Evolutionary conservation across 2,329 filamentous ascomycete genomes (phyloP), one percentile per base, ranked within the genome.

Genomic region (Mollisiaceae sp.): DNA sequence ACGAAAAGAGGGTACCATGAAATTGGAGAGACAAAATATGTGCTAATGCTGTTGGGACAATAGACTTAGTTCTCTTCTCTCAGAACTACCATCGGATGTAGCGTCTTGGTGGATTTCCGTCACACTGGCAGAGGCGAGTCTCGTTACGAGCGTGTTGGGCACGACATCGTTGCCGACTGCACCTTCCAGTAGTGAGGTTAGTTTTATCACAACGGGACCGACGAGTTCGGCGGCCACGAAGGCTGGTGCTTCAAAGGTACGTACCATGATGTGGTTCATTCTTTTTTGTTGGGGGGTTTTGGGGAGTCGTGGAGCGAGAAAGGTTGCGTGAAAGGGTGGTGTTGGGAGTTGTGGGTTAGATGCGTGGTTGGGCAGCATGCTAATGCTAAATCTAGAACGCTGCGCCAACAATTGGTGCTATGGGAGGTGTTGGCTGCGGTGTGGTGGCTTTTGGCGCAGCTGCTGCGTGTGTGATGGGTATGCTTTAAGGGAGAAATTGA

Each of bases 361-460:
- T 15, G 6, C n/a, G 41, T 15, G 41, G 12, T 18, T 50, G n/a
- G 20, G n/a, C 20, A 32, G 8, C 24, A 54, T 54, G 50, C 50
- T 54, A n/a, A 54, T 12, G 14, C 32, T 18, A 6, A 32, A 54
- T 18, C 1, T 8, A 54, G 50, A 54, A 54, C 14, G 50, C 50
- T 54, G 50, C 24, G 18, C 50, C 50, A 8, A 54, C 50, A n/a
- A 15, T 54, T 24, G 50, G 24, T 32, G 50, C 50, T 4, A 27
- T 54, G 50, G 32, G 27, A 8, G 50, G 24, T 15, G 50, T n/a
- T 27, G 50, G 24, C 3, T 54, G 50, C 32, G 50, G 50, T 32
- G 50, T 54, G 24, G 24, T 54, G 18, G 50, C 50, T 4, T 54
- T 54, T 54, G 50, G 50, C 27, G 50, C 50, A 18, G 50, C 50